These are phyloP conservation scores for Conoideocrella luteorostrata DNA, from an alignment of 2,329 filamentous ascomycete genomes.

Conservation along the genomic window DNA sequence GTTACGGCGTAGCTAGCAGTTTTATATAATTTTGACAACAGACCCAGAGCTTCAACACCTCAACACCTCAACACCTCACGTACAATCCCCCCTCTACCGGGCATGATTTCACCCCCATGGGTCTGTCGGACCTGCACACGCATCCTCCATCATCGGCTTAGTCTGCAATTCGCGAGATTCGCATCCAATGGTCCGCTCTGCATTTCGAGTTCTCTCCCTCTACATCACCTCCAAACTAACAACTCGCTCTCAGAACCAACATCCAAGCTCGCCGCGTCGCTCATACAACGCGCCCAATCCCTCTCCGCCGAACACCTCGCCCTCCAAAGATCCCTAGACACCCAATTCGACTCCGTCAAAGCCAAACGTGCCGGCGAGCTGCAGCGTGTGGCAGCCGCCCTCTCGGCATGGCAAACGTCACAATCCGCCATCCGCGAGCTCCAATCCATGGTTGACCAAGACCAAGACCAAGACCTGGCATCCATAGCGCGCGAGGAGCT, in stretches of 20 bases:
- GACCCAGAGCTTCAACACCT: too few relatives aligned
- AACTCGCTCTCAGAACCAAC: slow-evolving; percentile 1
- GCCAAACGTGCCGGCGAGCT: slow-evolving; percentile 58
- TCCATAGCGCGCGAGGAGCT: slow-evolving; percentile 79
- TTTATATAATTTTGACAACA: too few relatives aligned
- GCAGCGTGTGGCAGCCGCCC: slow-evolving; percentile 47
- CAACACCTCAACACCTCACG: too few relatives aligned
- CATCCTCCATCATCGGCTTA: slow-evolving; percentile 18
- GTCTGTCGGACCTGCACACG: slow-evolving; percentile 29
- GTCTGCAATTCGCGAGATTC: slow-evolving; percentile 24
- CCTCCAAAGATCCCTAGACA: slow-evolving; percentile 44
- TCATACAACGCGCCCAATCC: slow-evolving; percentile 54
- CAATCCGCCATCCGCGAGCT: slow-evolving; percentile 50
- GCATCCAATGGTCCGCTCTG: slow-evolving; percentile 23
- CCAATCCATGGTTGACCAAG: slow-evolving; percentile 36
- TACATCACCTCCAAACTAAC: background rate
- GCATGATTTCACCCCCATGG: slow-evolving; percentile 29
- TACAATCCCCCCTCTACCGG: too few relatives aligned
- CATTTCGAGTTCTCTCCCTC: background rate
- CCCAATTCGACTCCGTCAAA: slow-evolving; percentile 48
- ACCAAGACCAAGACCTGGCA: slow-evolving; percentile 62
- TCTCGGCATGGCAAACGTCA: slow-evolving; percentile 53
- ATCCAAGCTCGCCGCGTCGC: slow-evolving; percentile 40
- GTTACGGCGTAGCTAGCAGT: too few relatives aligned
- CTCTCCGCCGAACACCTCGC: slow-evolving; percentile 51